A percentile compares a stretch with the other conserved stretches of the same genome.
Conservation (phyloP, 2,329 filamentous ascomycete species). For the Calonectria naviculata region DNA sequence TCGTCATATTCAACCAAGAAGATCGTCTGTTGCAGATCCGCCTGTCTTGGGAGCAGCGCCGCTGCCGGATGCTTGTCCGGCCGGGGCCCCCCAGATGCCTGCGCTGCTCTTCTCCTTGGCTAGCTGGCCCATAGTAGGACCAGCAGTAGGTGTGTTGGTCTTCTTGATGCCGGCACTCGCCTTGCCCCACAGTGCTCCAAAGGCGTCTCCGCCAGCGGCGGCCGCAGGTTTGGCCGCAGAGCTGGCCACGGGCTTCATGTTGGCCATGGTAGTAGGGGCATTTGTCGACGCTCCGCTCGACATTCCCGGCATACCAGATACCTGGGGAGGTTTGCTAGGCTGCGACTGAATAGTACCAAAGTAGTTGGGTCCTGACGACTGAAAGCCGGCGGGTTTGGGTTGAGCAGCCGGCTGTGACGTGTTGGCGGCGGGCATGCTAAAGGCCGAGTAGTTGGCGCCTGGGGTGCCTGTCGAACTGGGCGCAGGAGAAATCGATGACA, state of each 20-base stretch:
- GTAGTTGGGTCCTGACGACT: conserved; percentile 86
- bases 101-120: conserved; percentile 98
- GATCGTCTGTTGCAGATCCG: conserved; percentile 58
- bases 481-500: conserved; percentile 84
- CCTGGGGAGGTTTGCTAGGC: conserved; percentile 44
- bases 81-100: conserved; percentile 88
- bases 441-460: conserved; percentile 73
- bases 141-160: conserved; percentile 67
- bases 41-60: conserved; percentile 42
- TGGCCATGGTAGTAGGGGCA: conserved; percentile 53
- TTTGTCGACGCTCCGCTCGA: conserved; percentile 49
- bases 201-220: conserved; percentile 80
- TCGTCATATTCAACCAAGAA: conserved; percentile 54
- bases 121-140: conserved; percentile 89
- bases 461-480: conserved; percentile 66
- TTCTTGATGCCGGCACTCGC: conserved; percentile 83
- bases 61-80: conserved; percentile 50
- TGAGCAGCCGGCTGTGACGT: conserved; percentile 49
- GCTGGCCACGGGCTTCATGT: conserved; percentile 60
- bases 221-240: conserved; percentile 63
- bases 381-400: conserved; percentile 73
- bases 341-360: conserved; percentile 81
- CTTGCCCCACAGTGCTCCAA: conserved; percentile 86
- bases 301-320: conserved; percentile 40
- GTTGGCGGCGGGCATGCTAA: conserved; percentile 51